Base-by-base conservation (phyloP, 805 yeast genomes). In the Metschnikowia amazonensis region DNA sequence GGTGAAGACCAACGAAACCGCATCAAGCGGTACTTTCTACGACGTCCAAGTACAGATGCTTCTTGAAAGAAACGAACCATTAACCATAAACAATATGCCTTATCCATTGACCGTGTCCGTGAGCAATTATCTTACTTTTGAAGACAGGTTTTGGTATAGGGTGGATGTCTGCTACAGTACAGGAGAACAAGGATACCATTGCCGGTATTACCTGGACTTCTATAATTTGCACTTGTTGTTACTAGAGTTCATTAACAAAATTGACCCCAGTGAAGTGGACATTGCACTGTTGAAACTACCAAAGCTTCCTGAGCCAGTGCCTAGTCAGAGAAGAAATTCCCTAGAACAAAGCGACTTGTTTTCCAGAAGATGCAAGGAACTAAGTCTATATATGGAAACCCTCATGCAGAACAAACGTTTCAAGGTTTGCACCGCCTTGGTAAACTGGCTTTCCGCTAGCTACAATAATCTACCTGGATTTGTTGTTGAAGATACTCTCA, bases 151-250 rank as follows among this genome's bases (percentile, higher is more conserved):
- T 52, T 77, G 81, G 80, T 77, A 77, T 52, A 64, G 77, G 43
- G 65, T 75, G 24, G 81, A 76, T 48, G 56, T 74, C 20, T 48
- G 56, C 5, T 61, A 65, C 51, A 59, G 62, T 31, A 62, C 67
- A 41, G 67, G 67, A 18, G 62, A 60, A 33, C 67, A 64, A 35
- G 63, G 70, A 45, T 66, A 67, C 42, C 57, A 77, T 17, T 70
- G 78, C 49, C 64, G 80, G 14, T 76, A 70, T 56, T 77, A 76
- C 52, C 77, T 74, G 55, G 81, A 77, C 51, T 75, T 77, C 44
- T 73, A 75, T 56, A 70, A 71, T 42, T 56, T 77, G 18, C 80
- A 76, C 46, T 59, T 67, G 16, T 42, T 62, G 16, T 51, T 72
- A 20, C 52, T 65, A 20, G 57, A 52, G n/a, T 43, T 43, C 17